Evolutionary conservation across 495 filamentous ascomycete species (phyloP).

Genomic region (Penicillium samsonianum): DNA sequence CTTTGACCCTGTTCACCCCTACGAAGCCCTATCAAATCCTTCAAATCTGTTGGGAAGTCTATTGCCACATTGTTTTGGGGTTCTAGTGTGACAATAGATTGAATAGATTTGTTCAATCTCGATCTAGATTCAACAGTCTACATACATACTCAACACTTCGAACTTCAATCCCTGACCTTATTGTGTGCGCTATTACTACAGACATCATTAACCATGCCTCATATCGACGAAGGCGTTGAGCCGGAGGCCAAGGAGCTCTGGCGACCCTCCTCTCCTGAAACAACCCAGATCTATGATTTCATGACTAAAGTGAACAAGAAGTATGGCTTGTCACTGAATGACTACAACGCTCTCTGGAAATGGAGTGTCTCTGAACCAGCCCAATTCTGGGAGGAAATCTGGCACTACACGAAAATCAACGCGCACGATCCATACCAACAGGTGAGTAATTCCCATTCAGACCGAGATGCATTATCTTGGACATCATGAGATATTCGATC

Average conservation of each 20-base stretch:
- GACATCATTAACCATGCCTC: slow-evolving; percentile 23
- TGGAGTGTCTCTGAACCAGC: slow-evolving; percentile 82
- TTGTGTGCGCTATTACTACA: background rate
- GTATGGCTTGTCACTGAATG: slow-evolving; percentile 59
- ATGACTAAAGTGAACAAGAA: slow-evolving; percentile 67
- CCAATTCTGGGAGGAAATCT: slow-evolving; percentile 82
- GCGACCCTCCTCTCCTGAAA: slow-evolving; percentile 65
- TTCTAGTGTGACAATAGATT: background rate
- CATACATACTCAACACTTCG: background rate
- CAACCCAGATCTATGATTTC: slow-evolving; percentile 71
- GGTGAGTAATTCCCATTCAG: slow-evolving; percentile 42
- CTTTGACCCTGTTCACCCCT: slow-evolving; percentile 12
- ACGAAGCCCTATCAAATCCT: slow-evolving; percentile 7
- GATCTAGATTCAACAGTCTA: background rate
- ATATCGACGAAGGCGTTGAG: slow-evolving; percentile 29
- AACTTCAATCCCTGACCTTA: background rate
- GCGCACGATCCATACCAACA: slow-evolving; percentile 62
- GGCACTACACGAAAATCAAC: slow-evolving; percentile 74
- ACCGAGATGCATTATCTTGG: background rate
- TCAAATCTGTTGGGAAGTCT: slow-evolving; percentile 1
- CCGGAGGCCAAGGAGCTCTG: slow-evolving; percentile 58
- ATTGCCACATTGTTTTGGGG: background rate
- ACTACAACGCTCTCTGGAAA: slow-evolving; percentile 70
- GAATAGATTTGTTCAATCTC: slow-evolving; percentile 1
- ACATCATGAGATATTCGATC: slow-evolving; percentile 5